Evolutionary conservation across 2,329 filamentous ascomycete genomes (phyloP).

Genomic region (Aureobasidium sp.): DNA sequence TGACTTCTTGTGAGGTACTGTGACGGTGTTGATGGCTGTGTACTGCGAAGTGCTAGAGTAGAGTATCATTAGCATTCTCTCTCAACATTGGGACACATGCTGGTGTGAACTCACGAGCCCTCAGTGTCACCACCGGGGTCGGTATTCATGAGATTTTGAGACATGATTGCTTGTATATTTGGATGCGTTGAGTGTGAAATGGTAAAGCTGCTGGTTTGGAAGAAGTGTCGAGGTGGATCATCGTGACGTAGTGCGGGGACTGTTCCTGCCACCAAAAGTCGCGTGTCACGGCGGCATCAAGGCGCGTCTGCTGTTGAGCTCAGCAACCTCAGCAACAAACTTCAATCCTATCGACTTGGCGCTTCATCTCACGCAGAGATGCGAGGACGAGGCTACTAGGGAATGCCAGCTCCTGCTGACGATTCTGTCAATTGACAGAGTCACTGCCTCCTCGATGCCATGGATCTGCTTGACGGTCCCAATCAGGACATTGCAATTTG

Average conservation of each 20-base stretch:
- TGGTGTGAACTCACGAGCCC: not conserved
- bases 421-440: too few relatives aligned
- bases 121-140: slow-evolving; percentile 60
- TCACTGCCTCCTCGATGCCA: too few relatives aligned
- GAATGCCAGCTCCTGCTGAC: too few relatives aligned
- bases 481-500: too few relatives aligned
- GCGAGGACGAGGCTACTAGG: too few relatives aligned
- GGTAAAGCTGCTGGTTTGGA: not conserved
- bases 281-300: not conserved
- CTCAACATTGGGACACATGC: not conserved
- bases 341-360: not conserved
- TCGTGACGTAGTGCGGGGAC: slow-evolving; percentile 11
- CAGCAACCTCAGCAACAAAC: not conserved
- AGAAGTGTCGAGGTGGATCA: not conserved
- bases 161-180: slow-evolving; percentile 42
- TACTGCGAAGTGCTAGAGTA: slow-evolving; percentile 41
- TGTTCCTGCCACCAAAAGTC: not conserved
- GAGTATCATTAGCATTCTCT: not conserved
- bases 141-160: slow-evolving; percentile 63
- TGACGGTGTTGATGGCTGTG: slow-evolving; percentile 61
- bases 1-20: slow-evolving; percentile 56
- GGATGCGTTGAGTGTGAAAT: not conserved
- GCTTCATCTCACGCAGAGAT: too few relatives aligned
- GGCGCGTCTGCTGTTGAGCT: slow-evolving; percentile 10
- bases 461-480: too few relatives aligned